A percentile compares a stretch with the other conserved stretches of the same genome.
phyloP scores from a whole-genome alignment of 805 yeast genomes.

The Spathaspora gorwiae region DNA sequence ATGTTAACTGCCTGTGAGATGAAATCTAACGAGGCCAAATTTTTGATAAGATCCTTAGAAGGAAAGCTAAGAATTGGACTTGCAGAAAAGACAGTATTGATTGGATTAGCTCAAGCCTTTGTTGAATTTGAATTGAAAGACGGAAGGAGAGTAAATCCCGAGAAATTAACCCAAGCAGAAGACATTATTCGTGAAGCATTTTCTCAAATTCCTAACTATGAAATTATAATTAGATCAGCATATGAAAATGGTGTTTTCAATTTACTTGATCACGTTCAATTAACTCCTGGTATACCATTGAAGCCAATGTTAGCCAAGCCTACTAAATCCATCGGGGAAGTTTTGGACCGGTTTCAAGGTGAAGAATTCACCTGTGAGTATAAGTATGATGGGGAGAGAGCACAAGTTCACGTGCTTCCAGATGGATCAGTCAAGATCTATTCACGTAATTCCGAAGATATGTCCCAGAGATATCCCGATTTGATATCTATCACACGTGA shows the following conservation, averaged over 20 bases:
- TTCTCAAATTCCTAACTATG: constrained; percentile 88
- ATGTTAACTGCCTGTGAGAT: constrained; percentile 84
- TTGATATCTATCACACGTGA: constrained; percentile 64
- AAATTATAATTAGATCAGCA: constrained; percentile 63
- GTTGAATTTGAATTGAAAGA: constrained; percentile 49
- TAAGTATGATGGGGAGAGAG: constrained; percentile 97
- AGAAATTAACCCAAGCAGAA: constrained; percentile 60
- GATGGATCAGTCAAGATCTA: constrained; percentile 71
- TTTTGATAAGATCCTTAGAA: constrained; percentile 81
- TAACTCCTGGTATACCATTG: constrained; percentile 89
- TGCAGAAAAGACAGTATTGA: constrained; percentile 88
- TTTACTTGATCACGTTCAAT: constrained; percentile 60
- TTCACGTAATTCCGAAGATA: constrained; percentile 93
- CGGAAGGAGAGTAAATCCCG: constrained; percentile 26
- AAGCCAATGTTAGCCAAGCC: constrained; percentile 99
- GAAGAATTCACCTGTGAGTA: constrained; percentile 91
- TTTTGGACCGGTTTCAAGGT: constrained; percentile 81
- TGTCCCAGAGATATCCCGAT: constrained; percentile 95
- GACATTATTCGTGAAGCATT: constrained; percentile 79
- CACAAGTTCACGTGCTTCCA: constrained; percentile 77
- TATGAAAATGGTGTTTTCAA: constrained; percentile 63
- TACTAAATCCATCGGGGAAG: constrained; percentile 88
- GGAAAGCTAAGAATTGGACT: constrained; percentile 90
- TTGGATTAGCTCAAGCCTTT: constrained; percentile 81
- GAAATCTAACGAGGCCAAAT: constrained; percentile 72